Evolutionary conservation across 2,329 filamentous ascomycete genomes (phyloP).

Genomic region (Fusarium caatingaense): DNA sequence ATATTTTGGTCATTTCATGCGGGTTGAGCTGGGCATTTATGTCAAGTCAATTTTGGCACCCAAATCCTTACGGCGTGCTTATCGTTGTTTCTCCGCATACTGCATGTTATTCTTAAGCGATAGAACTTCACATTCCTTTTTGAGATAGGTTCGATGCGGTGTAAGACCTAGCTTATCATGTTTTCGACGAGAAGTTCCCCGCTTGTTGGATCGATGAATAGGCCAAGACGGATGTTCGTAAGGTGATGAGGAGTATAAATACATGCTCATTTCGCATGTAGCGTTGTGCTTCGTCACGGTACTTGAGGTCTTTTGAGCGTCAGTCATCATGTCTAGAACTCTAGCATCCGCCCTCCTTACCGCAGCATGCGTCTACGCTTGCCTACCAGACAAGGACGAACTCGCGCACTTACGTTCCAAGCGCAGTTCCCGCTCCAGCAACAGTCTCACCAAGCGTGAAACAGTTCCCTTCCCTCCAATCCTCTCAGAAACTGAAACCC

Average conservation of each 20-base stretch:
- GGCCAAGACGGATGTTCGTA: not conserved
- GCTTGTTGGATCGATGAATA: not conserved
- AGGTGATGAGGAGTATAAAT: conserved; percentile 2
- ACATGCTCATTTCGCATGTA: not conserved
- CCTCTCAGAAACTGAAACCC: conserved; percentile 7
- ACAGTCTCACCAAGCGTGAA: conserved; percentile 19
- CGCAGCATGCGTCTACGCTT: conserved; percentile 32
- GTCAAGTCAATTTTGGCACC: no score
- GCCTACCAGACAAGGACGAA: conserved; percentile 31
- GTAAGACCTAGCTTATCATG: conserved; percentile 30
- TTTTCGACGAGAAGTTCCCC: conserved; percentile 1
- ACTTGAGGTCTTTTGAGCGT: not conserved
- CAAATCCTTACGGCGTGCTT: not conserved
- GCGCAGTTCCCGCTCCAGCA: conserved; percentile 1
- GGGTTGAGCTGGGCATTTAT: no score
- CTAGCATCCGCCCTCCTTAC: conserved; percentile 22
- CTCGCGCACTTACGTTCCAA: conserved; percentile 11
- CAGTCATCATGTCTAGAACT: conserved; percentile 17
- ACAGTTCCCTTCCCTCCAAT: conserved; percentile 6
- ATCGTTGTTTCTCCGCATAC: conserved; percentile 14
- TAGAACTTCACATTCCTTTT: conserved; percentile 30
- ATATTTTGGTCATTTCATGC: no score
- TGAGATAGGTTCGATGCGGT: conserved; percentile 13
- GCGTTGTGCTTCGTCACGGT: accelerated
- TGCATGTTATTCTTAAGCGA: not conserved